Base-by-base conservation (phyloP, 441 rosid species). In the Lepidium campestre region DNA sequence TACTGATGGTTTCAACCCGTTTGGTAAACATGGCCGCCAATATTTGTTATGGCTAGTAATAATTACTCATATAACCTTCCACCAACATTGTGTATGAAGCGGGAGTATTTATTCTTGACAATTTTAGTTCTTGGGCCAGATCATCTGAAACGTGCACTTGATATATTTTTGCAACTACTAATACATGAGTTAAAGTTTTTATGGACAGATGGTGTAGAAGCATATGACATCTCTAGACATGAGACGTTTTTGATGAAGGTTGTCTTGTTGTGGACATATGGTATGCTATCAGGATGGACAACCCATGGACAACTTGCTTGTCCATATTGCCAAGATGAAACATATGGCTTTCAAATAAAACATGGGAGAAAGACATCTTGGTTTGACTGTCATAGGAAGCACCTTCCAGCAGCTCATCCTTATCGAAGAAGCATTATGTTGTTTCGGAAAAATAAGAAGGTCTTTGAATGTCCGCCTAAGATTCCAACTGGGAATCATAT, bases 251-350 rank as follows among this genome's bases (percentile, higher is more conserved):
- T 6, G 8, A 13, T 8, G 10, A 15, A 31, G 5, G 9, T 3
- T 46, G 29, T 25, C 44, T 6, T 48, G 14, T 5, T 62, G 19
- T 32, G 44, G 67, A 46, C 9, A 3, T 57, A 68, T 68, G 57
- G 19, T 2, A 47, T 44, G 39, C 36, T 68, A 7, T 68, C 34
- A 9, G 52, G 73, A 1, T 58, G 42, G 73, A 68, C 68, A 1
- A 61, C 68, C 2, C 65, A 62, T n/a, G 62, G 55, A 10, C 29
- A 41, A 6, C n/a, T 39, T n/a, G 27, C 19, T 5, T 59, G 54
- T 13, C 60, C 45, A 6, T 35, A 35, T 18, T 36, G 60, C n/a
- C 20, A 35, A 29, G 44, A 1, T 7, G 45, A 55, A 19, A 19
- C 46, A 34, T 3, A 1, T 15, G 41, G 17, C 4, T 25, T 29